Evolutionary conservation across 306 rosid genomes (phyloP), one percentile per base, ranked within the genome.

Genomic region (Prosopis cineraria): DNA sequence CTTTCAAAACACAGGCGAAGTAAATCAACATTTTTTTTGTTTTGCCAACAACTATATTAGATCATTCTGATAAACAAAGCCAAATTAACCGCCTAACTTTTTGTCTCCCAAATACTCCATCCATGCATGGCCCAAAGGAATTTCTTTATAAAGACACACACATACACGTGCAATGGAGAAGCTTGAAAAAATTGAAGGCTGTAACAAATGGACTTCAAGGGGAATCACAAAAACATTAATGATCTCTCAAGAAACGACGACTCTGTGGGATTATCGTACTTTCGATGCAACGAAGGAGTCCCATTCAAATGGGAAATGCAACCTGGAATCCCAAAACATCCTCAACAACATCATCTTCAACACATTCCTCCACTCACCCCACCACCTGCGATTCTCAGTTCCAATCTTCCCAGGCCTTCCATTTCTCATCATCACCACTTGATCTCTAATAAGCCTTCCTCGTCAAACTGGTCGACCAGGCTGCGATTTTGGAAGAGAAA

Each of bases 291-390:
- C 0, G 98, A 90, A 89, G 98, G 98, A 34, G 80, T 93, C 76
- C 97, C 98, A 16, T 93, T 93, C 75, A 44, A 87, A 10, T 93
- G 97, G 98, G 98, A 93, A 87, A 89, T 78, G 92, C 87, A 85
- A 78, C 98, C 97, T 14, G 98, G 98, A 9, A 82, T 81, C 2
- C 76, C 98, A n/a, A 87, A 83, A 81, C 66, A 80, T 19, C 80
- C 77, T 7, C 91, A 80, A 1, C 78, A 67, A 11, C 78, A 80
- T 58, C 88, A 78, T n/a, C n/a, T n/a, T n/a, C 2, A 50, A 7
- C 25, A n/a, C 52, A 50, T 67, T 34, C 93, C 89, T 4, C 96
- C 93, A 16, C 84, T 93, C 2, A 78, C 88, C 30, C 98, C 97
- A 1, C 98, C 96, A 1, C 98, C 97, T 0, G 94, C 92, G 5